phyloP scores from a whole-genome alignment of 305 asterid genomes.

The Galium porrigens region DNA sequence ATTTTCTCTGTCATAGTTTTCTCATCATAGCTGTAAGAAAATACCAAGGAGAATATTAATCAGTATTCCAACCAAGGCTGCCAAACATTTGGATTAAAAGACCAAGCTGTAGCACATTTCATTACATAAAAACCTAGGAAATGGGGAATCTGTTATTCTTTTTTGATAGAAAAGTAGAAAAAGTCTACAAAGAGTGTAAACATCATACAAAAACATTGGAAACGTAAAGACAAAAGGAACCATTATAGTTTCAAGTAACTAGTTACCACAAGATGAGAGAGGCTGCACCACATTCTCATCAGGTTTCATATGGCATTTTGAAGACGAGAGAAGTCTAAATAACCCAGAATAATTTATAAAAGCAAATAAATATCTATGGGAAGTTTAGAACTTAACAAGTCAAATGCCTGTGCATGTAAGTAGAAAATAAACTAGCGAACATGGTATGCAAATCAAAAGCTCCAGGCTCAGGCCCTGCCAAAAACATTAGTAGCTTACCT shows the following conservation, averaged over 20 bases:
- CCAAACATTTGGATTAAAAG: conserved; percentile 13
- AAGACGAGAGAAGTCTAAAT: not conserved
- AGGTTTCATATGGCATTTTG: not conserved
- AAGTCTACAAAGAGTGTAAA: not conserved
- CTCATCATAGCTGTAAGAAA: conserved; percentile 68
- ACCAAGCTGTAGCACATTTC: conserved; percentile 7
- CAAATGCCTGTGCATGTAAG: conserved; percentile 11
- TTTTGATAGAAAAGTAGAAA: too few relatives aligned
- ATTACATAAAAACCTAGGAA: not conserved
- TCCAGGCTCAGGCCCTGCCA: not conserved
- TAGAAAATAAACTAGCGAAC: not conserved
- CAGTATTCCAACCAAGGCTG: conserved; percentile 12
- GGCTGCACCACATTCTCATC: not conserved
- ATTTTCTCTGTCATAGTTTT: conserved; percentile 67
- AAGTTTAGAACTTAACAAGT: not conserved
- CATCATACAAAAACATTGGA: not conserved
- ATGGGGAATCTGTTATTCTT: not conserved
- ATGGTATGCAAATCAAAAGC: not conserved
- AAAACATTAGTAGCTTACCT: conserved; percentile 35
- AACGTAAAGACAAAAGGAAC: not conserved
- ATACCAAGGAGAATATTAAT: conserved; percentile 17
- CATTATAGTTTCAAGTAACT: not conserved
- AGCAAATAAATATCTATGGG: not conserved
- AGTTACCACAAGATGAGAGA: not conserved
- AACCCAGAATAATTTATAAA: not conserved